Evolutionary conservation across 768 basidiomycete species (phyloP), one percentile per base, ranked within the genome.

Genomic region (Naganishia randhawae): DNA sequence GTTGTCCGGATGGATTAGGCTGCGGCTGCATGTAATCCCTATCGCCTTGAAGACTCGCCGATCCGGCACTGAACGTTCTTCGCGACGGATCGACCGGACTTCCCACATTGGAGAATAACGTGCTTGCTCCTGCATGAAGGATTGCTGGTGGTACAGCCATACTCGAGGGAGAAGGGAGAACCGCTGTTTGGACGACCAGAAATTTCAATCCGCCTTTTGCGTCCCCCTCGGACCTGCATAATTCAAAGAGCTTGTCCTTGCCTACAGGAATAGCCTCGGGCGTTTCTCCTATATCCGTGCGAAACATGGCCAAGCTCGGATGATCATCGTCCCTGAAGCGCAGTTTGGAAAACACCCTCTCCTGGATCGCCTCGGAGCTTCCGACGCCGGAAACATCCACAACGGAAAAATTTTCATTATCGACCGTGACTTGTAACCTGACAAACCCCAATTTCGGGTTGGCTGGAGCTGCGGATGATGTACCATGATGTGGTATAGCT

Each of bases 191-290:
- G 48, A 87, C 87, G 31, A 93, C 87, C 66, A 93, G 83, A 70
- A 96, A 88, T 79, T 93, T 93, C 75, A 95, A 86, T 25, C 86
- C 85, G 17, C 91, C 91, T 75, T 84, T 88, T 31, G 85, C 82
- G 78, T 96, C 92, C 41, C 89, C 91, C 9, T 85, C 81, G 48
- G 86, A 83, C 65, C 83, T 82, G 78, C 91, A 92, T 39, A 93
- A 83, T 19, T 85, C 83, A 73, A 89, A 84, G 7, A 98, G 81
- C 69, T 82, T 83, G 32, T 91, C 88, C 69, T 89, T 86, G 14
- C 85, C 81, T 35, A 96, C 80, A 8, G 92, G 86, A 16, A 87
- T 87, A 4, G 90, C 86, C 50, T 89, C 85, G 19, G 89, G 88
- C 71, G 83, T 88, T 31, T 85, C 84, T 68, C 89, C 90, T 73